Evolutionary conservation across 148 eudicot genomes (phyloP), one percentile per base, ranked within the genome.

Genomic region (Cornus florida): DNA sequence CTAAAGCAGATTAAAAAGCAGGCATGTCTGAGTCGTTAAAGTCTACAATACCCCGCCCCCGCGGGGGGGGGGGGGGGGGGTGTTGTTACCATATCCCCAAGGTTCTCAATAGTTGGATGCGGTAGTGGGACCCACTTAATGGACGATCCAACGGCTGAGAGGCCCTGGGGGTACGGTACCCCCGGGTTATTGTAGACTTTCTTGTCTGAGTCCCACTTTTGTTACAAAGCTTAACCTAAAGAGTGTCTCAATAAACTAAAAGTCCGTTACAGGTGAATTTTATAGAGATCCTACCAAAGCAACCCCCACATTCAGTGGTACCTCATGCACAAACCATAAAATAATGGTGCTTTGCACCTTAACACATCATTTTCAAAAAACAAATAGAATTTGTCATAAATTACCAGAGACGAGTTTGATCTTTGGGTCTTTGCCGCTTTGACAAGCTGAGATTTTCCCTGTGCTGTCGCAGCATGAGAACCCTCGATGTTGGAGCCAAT

Each of bases 391-490:
- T 56, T 12, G 13, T n/a, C 57, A 35, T 19, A 79, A 85, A 85
- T 88, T 85, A 94, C 97, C 86, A 94, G 87, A 56, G 98, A 95
- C 28, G 97, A 93, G 82, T 95, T 93, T 78, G 98, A 95, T 84
- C 82, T 82, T 78, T 95, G 97, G 76, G 89, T 90, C 84, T 95
- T 95, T 20, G 96, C 81, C 43, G 98, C 98, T 91, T 95, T 87
- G 35, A 79, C 84, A 71, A 95, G 95, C 20, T 94, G 97, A 62
- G 97, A 83, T 86, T 85, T 92, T 74, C 83, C 97, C 76, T 92
- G 95, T 33, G 84, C 81, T 73, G 95, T 94, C 57, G 97, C 95
- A 79, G 89, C 95, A 84, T 92, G 91, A 75, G 92, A 22, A 74
- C 88, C 92, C 79, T 91, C 98, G 31, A 94, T 56, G 62, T 92